A percentile compares a stretch with the other conserved stretches of the same genome.
These are phyloP conservation scores for Kalaharituber pfeilii DNA, from an alignment of 2,329 filamentous ascomycete species.

Conservation along the genomic window DNA sequence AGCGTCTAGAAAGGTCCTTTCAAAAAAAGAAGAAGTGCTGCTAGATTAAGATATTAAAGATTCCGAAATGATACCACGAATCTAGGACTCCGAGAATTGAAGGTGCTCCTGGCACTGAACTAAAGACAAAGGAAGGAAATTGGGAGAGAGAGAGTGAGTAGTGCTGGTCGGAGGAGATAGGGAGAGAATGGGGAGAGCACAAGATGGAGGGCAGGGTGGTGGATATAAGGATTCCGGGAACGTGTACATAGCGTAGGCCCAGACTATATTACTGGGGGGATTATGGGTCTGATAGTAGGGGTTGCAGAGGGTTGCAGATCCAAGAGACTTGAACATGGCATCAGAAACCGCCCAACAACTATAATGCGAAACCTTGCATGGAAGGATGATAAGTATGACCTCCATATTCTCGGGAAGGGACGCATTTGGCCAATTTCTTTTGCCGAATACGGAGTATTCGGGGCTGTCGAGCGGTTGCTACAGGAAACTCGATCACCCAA, in stretches of 20 bases:
- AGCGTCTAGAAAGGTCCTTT: background rate
- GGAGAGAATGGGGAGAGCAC: background rate
- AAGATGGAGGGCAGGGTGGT: background rate
- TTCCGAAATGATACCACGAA: background rate
- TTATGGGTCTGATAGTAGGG: background rate
- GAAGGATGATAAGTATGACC: background rate
- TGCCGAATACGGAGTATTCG: background rate
- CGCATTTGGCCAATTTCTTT: background rate
- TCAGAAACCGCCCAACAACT: background rate
- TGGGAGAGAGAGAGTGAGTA: background rate
- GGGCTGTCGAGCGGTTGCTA: background rate
- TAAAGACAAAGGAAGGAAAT: background rate
- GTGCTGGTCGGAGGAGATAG: background rate
- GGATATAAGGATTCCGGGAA: background rate
- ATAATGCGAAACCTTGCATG: background rate
- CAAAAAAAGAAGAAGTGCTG: background rate
- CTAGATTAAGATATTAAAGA: background rate
- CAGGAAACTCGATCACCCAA: no score
- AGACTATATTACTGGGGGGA: background rate
- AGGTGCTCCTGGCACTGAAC: constrained; percentile 1
- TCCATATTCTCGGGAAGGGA: no score
- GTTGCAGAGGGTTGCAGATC: background rate
- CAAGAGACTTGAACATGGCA: no score
- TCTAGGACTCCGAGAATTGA: background rate
- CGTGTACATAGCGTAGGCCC: background rate